Evolutionary conservation across 495 filamentous ascomycete species (phyloP), one percentile per base, ranked within the genome.

Genomic region (Podospora bellae-mahoneyi): DNA sequence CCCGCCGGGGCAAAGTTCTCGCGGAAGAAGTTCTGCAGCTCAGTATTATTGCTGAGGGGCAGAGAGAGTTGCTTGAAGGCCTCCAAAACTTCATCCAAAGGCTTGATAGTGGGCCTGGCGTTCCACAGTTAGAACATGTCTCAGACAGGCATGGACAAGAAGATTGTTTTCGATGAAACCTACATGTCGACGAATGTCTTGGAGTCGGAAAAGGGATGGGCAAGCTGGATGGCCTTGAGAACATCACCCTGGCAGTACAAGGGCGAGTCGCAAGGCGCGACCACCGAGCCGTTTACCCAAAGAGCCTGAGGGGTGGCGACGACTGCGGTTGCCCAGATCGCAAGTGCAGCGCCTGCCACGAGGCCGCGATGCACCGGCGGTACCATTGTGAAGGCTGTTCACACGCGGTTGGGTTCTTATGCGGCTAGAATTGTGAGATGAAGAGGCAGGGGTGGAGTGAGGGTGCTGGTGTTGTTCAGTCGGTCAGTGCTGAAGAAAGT

Each of bases 161-260:
- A 13, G 13, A 44, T 55, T 20, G 19, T 32, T n/a, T 4, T 19
- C n/a, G 18, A 58, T 58, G 10, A 48, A 13, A 75, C 74, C 77
- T 78, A 84, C 82, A 84, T 76, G 72, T 84, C 82, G 60, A 84
- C 82, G 62, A 83, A 84, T 27, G 81, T 84, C 76, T 84, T 84
- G 60, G 81, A 83, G 73, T 84, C 82, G 16, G 75, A 70, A 66
- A 84, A 84, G 26, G 82, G 82, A 10, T 65, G 75, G 6, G 82
- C 82, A 10, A 84, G 75, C 73, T 84, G 78, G 64, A 84, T 78
- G 27, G 79, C 78, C 61, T 79, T 78, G 19, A 84, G 73, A 48
- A 84, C 72, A 5, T 84, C 82, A 30, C 82, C 82, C 23, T 78
- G 75, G 70, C 82, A 84, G 67, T 84, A 84, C 28, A 84, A 66